Conservation (phyloP, 176 grass and related monocot genomes). For the Thalia dealbata region DNA sequence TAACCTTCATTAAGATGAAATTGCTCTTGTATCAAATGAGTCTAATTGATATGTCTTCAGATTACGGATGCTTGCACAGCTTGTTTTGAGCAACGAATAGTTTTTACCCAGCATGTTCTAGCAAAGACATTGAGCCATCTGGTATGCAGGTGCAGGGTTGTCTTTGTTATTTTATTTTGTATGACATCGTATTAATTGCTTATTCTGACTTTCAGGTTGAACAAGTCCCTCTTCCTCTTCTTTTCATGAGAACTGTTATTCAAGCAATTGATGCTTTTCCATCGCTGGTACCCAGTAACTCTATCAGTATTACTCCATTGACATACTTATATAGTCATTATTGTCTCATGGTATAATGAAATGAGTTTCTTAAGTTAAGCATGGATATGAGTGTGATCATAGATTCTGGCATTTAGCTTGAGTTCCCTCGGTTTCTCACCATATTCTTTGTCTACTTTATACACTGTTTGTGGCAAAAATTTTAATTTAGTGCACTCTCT, state of each 20-base stretch:
- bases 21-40: background rate
- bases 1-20: slow-evolving; percentile 15
- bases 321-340: background rate
- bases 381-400: background rate
- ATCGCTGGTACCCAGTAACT: slow-evolving; percentile 51
- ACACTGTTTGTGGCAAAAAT: too few relatives aligned
- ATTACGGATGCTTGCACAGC: slow-evolving; percentile 90
- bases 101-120: slow-evolving; percentile 98
- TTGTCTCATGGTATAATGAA: background rate
- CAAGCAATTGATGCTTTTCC: slow-evolving; percentile 98
- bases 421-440: background rate
- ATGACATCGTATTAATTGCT: background rate
- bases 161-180: slow-evolving; percentile 11
- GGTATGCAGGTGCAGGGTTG: slow-evolving; percentile 36
- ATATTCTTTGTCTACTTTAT: background rate
- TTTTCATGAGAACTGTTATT: slow-evolving; percentile 99
- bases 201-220: slow-evolving; percentile 56
- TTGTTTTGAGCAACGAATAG: slow-evolving; percentile 94
- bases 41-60: slow-evolving; percentile 32
- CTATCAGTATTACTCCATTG: background rate
- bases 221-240: slow-evolving; percentile 79
- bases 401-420: background rate
- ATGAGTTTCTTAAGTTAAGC: background rate
- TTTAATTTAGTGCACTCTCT: too few relatives aligned
- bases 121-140: slow-evolving; percentile 80